A percentile compares a stretch with the other conserved stretches of the same genome.
Evolutionary conservation across 1,139 yeast species (phyloP).

Genomic region (Pneumocystis wakefieldiae): DNA sequence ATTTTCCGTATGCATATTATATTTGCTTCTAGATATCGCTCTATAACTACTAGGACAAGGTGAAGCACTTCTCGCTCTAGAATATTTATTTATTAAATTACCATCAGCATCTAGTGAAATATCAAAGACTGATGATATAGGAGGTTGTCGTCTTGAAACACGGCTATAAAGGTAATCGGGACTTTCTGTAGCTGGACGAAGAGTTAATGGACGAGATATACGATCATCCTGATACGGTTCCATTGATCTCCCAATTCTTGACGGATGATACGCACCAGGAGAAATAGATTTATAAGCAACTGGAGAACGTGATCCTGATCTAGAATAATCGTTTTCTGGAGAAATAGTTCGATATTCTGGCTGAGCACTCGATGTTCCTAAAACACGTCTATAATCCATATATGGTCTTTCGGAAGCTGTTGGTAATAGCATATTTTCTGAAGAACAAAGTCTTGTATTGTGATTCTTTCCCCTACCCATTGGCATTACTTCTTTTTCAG

Average conservation of each 20-base stretch:
- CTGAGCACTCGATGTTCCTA: not conserved
- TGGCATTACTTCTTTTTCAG: not conserved
- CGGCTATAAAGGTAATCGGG: not conserved
- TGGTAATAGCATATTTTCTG: not conserved
- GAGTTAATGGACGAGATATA: not conserved
- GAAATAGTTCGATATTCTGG: not conserved
- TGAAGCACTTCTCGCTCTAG: not conserved
- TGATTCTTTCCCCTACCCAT: not conserved
- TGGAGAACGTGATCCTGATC: not conserved
- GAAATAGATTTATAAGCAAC: slow-evolving; percentile 3
- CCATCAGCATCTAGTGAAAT: slow-evolving; percentile 1
- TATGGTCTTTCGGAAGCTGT: not conserved
- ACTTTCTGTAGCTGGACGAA: not conserved
- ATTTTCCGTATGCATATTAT: not conserved
- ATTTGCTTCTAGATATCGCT: not conserved
- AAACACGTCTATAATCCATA: not conserved
- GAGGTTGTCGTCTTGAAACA: not conserved
- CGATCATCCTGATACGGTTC: not conserved
- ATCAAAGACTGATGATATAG: not conserved
- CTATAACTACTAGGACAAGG: not conserved
- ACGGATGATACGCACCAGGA: not conserved
- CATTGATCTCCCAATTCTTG: slow-evolving; percentile 7
- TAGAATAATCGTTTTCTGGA: not conserved
- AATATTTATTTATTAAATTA: not conserved
- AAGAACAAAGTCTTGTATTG: not conserved